Conservation (phyloP, 2,329 filamentous ascomycete species). For the Ceratocystis colombiana region DNA sequence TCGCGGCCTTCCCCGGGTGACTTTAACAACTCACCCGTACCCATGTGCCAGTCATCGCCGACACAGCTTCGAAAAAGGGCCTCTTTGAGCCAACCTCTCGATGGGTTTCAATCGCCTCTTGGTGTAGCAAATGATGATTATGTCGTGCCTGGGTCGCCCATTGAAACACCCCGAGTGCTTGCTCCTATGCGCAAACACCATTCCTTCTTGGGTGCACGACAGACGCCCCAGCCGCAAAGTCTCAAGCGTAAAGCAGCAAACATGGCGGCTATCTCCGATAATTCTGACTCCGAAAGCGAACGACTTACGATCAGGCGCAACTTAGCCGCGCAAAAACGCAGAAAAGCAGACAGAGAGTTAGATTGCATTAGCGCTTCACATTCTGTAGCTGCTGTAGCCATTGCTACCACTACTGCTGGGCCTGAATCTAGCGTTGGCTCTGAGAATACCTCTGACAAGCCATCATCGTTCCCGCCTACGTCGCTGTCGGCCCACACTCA, state of each 20-base stretch:
- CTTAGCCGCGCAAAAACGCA: constrained; percentile 17
- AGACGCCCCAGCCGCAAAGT: neutral
- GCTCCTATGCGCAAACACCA: constrained; percentile 12
- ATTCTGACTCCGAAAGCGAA: constrained; percentile 9
- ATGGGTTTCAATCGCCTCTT: neutral
- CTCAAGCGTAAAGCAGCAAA: constrained; percentile 15
- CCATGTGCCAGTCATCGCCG: constrained; percentile 32
- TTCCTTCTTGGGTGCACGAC: constrained; percentile 13
- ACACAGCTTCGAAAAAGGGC: neutral
- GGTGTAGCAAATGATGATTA: neutral
- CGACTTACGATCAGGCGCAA: neutral
- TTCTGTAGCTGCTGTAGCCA: neutral
- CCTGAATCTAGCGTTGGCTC: neutral
- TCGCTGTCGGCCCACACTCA: neutral
- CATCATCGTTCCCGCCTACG: neutral
- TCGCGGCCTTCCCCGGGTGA: constrained; percentile 47
- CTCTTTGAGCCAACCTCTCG: neutral
- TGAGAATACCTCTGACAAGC: neutral
- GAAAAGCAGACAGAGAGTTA: constrained; percentile 14
- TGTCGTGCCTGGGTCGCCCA: constrained; percentile 15
- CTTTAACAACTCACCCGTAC: constrained; percentile 39
- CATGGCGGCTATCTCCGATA: neutral
- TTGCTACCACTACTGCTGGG: too few species aligned
- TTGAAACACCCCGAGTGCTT: constrained; percentile 5
- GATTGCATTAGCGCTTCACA: neutral